These are phyloP conservation scores for Wickerhamiella occidentalis DNA, from an alignment of 805 yeast genomes.

Conservation along the genomic window DNA sequence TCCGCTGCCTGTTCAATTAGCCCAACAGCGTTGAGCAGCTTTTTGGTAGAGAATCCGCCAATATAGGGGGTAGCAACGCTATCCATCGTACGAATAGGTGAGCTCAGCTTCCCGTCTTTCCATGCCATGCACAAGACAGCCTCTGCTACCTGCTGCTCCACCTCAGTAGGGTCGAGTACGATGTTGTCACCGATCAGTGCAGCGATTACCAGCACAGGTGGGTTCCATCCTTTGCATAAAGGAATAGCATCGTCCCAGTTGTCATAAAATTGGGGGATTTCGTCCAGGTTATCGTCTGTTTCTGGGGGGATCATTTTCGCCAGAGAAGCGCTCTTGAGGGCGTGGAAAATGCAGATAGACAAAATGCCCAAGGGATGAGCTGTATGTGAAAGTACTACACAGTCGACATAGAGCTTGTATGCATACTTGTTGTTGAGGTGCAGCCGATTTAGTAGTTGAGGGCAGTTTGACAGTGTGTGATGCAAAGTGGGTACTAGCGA, in stretches of 20 bases:
- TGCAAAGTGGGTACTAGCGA: slow-evolving; percentile 52
- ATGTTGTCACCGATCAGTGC: slow-evolving; percentile 64
- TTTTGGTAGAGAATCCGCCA: slow-evolving; percentile 31
- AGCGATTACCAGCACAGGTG: slow-evolving; percentile 65
- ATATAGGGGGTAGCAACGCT: slow-evolving; percentile 40
- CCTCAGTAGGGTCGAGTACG: slow-evolving; percentile 74
- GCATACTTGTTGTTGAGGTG: slow-evolving; percentile 62
- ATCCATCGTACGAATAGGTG: slow-evolving; percentile 64
- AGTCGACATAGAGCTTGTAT: slow-evolving; percentile 67
- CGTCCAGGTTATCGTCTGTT: slow-evolving; percentile 48
- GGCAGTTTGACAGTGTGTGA: slow-evolving; percentile 31
- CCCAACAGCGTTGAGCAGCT: slow-evolving; percentile 41
- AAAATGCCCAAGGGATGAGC: slow-evolving; percentile 73
- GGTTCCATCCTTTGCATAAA: slow-evolving; percentile 39
- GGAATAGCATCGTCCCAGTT: slow-evolving; percentile 57
- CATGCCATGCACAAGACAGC: slow-evolving; percentile 69
- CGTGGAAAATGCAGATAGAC: slow-evolving; percentile 70
- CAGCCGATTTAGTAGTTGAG: slow-evolving; percentile 41
- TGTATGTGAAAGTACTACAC: slow-evolving; percentile 60
- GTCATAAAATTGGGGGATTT: slow-evolving; percentile 82
- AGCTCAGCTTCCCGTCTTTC: slow-evolving; percentile 49
- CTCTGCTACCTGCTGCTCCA: slow-evolving; percentile 80
- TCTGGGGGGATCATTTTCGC: slow-evolving; percentile 57
- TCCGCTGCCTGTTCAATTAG: slow-evolving; percentile 35
- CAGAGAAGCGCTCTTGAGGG: slow-evolving; percentile 62